Evolutionary conservation across 768 basidiomycete genomes (phyloP).

Genomic region (Gloeostereum incarnatum): DNA sequence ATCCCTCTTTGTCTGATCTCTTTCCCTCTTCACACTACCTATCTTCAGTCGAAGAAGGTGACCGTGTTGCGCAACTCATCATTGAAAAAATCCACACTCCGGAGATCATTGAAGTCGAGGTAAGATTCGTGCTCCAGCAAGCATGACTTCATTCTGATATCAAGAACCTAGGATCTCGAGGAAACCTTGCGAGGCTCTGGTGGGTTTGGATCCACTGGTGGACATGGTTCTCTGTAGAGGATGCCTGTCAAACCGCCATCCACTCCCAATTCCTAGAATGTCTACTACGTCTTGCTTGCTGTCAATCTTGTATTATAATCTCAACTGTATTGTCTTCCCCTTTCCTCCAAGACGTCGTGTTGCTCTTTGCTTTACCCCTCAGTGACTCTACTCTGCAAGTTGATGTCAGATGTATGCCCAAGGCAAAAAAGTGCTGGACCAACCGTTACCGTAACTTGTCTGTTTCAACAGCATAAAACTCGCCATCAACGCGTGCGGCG

Average conservation of each 20-base stretch:
- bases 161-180: slow-evolving; percentile 59
- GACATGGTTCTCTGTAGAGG: slow-evolving; percentile 55
- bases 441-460: slow-evolving; percentile 19
- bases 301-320: no score
- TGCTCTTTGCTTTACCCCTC: no score
- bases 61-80: slow-evolving; percentile 94
- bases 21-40: not conserved
- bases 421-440: no score
- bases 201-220: slow-evolving; percentile 95
- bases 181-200: slow-evolving; percentile 76
- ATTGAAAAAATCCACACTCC: slow-evolving; percentile 87
- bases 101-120: slow-evolving; percentile 78
- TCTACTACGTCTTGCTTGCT: no score
- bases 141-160: slow-evolving; percentile 4
- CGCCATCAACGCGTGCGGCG: slow-evolving; percentile 39
- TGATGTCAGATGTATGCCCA: no score
- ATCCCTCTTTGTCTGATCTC: not conserved
- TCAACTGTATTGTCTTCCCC: no score
- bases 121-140: slow-evolving; percentile 25
- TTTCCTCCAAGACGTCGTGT: no score
- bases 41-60: slow-evolving; percentile 74
- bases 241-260: no score
- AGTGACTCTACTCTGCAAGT: no score
- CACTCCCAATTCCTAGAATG: no score
- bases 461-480: slow-evolving; percentile 57